These are phyloP conservation scores for Odontarrhena argentea DNA, from an alignment of 345 rosid genomes.

Conservation along the genomic window DNA sequence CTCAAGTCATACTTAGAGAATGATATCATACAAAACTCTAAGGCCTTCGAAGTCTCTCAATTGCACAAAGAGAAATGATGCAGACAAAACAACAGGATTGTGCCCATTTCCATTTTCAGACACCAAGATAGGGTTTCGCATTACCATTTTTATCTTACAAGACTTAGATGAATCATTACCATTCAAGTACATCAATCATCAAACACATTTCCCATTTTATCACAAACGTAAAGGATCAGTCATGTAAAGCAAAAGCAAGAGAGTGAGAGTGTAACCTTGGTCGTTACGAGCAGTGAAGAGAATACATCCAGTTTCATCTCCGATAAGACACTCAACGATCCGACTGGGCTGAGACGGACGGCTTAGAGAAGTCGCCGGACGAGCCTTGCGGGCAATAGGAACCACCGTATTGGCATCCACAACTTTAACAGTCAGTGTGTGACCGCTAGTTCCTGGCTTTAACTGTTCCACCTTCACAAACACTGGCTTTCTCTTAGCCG, in stretches of 20 bases:
- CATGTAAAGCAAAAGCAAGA: neutral
- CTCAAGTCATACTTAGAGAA: neutral
- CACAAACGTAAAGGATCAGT: neutral
- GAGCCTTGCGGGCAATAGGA: conserved; percentile 51
- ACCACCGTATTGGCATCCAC: conserved; percentile 52
- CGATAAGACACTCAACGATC: conserved; percentile 79
- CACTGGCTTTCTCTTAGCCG: conserved; percentile 64
- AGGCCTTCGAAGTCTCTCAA: neutral
- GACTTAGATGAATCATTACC: neutral
- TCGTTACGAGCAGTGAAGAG: conserved; percentile 91
- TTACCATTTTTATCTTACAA: neutral
- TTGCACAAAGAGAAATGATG: neutral
- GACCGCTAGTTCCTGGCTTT: conserved; percentile 73
- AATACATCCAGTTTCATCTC: conserved; percentile 74
- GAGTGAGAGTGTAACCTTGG: conserved; percentile 53
- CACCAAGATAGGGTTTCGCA: neutral
- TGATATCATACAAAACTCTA: neutral
- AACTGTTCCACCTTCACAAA: conserved; percentile 68
- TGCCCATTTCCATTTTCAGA: neutral
- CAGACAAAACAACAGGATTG: neutral
- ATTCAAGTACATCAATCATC: neutral
- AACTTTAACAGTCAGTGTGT: conserved; percentile 65
- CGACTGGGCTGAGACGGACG: conserved; percentile 59
- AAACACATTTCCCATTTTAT: neutral
- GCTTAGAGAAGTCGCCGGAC: conserved; percentile 50